Base-by-base conservation (phyloP, 2,329 filamentous ascomycete species). In the Parastagonospora nodorum region DNA sequence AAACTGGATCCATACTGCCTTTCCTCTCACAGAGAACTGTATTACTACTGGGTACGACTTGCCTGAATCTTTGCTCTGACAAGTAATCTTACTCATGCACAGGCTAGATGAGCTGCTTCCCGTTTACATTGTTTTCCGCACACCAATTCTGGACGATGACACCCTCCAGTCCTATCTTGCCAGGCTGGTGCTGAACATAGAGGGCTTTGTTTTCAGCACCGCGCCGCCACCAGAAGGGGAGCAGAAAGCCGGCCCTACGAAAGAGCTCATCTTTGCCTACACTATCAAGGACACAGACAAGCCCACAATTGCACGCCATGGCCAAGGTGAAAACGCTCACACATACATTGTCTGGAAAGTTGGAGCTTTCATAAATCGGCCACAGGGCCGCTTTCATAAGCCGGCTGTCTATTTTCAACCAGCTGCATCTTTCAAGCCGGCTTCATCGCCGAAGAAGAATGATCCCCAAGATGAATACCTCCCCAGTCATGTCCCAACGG, bases 71-170 rank as follows among this genome's bases (percentile, higher is more conserved):
- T 11, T 8, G 9, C 7, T 24, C 27, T 31, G 32, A 27, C 38
- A 42, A 37, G 45, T 31, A 12, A 14, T 78, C 75, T 80, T 78
- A 78, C 81, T 82, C 73, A 82, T 74, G 30, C 63, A 61, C 74
- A 81, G 76, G 77, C 66, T 75, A 92, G 89, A 92, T 82, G 89
- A 92, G 77, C 84, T 84, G 24, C 80, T 89, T 49, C 78, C 86
- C 56, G 80, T 91, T 14, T 85, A 89, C 64, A 76, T 92, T 55
- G 78, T 90, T 9, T 80, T 92, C 50, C 83, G 83, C 63, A 86
- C 86, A 8, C 85, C 86, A 4, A 79, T 82, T 64, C 77, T 82
- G 48, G 81, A 84, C 48, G 81, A 88, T 52, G 70, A 77, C 29
- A 75, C 77, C 0, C 74, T 91, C 15, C 79, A 82, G 48, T 78